A percentile compares a stretch with the other conserved stretches of the same genome.
These are phyloP conservation scores for Wickerhamomyces rabaulensis DNA, from an alignment of 805 yeast species.

Conservation along the genomic window DNA sequence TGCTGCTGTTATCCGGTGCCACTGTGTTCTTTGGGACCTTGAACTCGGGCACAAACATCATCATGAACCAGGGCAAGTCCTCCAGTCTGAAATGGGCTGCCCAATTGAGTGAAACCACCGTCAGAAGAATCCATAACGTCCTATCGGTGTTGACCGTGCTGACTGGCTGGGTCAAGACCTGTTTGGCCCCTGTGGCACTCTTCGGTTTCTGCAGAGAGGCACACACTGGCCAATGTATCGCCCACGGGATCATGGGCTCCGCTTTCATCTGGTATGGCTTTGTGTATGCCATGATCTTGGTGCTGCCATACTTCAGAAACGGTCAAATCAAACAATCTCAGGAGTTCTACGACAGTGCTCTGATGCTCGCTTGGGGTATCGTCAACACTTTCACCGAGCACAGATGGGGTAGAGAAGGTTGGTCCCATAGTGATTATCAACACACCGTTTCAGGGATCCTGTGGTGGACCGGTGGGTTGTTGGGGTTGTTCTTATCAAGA, in stretches of 20 bases:
- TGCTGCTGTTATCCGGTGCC: slow-evolving; percentile 40
- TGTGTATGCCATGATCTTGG: slow-evolving; percentile 57
- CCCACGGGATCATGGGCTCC: slow-evolving; percentile 96
- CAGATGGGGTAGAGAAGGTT: slow-evolving; percentile 83
- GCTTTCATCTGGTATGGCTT: slow-evolving; percentile 81
- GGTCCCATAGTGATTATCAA: slow-evolving; percentile 93
- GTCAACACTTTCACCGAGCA: slow-evolving; percentile 96
- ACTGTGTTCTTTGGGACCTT: slow-evolving; percentile 51
- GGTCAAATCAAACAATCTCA: slow-evolving; percentile 53
- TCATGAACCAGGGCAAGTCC: slow-evolving; percentile 24
- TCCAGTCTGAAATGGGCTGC: slow-evolving; percentile 24
- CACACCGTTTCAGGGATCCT: slow-evolving; percentile 95
- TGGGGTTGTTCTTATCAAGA: slow-evolving; percentile 75
- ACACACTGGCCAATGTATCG: slow-evolving; percentile 92
- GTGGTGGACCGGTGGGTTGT: slow-evolving; percentile 93
- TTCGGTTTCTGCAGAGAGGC: slow-evolving; percentile 81
- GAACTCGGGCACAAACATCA: slow-evolving; percentile 45
- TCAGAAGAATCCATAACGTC: slow-evolving; percentile 35
- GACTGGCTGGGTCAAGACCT: slow-evolving; percentile 74
- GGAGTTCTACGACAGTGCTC: slow-evolving; percentile 76
- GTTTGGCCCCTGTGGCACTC: slow-evolving; percentile 77
- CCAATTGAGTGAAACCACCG: slow-evolving; percentile 31
- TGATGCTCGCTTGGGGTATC: slow-evolving; percentile 87
- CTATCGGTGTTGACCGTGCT: slow-evolving; percentile 42
- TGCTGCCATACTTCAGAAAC: slow-evolving; percentile 69